Evolutionary conservation across 495 filamentous ascomycete species (phyloP), one percentile per base, ranked within the genome.

Genomic region (Letharia lupina): DNA sequence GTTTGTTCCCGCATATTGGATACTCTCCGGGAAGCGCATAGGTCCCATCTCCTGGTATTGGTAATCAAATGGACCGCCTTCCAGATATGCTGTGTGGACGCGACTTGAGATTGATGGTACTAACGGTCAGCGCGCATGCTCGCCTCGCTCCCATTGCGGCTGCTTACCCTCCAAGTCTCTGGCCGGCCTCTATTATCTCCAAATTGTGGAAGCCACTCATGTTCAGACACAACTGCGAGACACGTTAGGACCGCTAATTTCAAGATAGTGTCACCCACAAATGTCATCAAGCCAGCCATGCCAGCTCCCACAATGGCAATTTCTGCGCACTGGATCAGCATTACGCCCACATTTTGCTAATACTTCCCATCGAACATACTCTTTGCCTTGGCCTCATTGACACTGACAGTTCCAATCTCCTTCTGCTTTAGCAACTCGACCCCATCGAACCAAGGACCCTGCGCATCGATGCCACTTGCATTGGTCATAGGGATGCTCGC

Each of bases 31-130:
- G 42, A 86, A 89, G 6, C 87, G 78, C 87, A 89, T 89, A 0
- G 87, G 86, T 0, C 87, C 87, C 87, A 90, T 89, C 70, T 90
- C 87, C 48, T 89, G 86, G 65, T 90, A 90, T 54, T 86, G 84
- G 65, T 89, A 89, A 20, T 90, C 78, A 35, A 84, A 82, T 0
- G 86, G 84, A 0, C 80, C 79, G 37, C 83, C 79, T 37, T 78
- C 81, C 23, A 52, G 23, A 52, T 28, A 52, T 28, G 48, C 48
- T 28, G 48, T 28, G 23, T 52, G 48, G 23, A 52, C 48, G n/a
- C 48, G 48, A 5, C 48, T 52, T 52, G 47, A 52, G n/a, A 28
- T 23, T 23, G 48, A 52, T 10, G 23, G 48, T 28, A 28, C 23
- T 28, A 52, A 52, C n/a, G 48, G 48, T 28, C 48, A 52, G 48